Evolutionary conservation across 2,329 filamentous ascomycete genomes (phyloP), one percentile per base, ranked within the genome.

Genomic region (Cladophialophora immunda): DNA sequence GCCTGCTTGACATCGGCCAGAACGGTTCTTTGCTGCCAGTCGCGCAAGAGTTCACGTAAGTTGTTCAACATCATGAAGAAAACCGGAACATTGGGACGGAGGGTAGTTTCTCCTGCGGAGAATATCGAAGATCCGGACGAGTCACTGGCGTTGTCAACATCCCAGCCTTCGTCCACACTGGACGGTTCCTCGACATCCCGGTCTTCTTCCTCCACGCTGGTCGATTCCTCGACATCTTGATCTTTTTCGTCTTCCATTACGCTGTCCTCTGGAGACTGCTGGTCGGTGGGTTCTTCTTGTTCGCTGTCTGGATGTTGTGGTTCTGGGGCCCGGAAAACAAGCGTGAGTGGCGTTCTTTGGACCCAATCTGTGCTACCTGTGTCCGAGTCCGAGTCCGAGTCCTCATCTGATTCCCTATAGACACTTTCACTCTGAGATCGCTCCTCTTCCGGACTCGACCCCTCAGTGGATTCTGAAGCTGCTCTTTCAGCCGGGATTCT

Each of bases 1-100:
- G 63, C 66, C 58, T 68, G 65, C 30, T 66, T 58, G 29, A 70
- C 29, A 5, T 63, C 61, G 6, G 66, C 65, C 41, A 65, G 59
- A n/a, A 62, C 62, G 13, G 13, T 55, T 56, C 25, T 45, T 34
- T 70, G 63, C 58, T 60, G 65, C 60, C 56, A 70, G 17, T 36
- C 53, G 15, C 54, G 58, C 8, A 64, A 54, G 17, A 65, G 38
- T 53, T 62, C 52, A 22, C 52, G 53, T n/a, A 63, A 27, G 11
- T 25, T 19, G 13, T 66, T 34, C n/a, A 67, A 27, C 13, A 70
- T 13, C 17, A n/a, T 45, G 41, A n/a, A 58, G 11, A 66, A 27
- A 47, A 32, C 29, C 30, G 68, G 47, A 15, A 67, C 29, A 2
- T 58, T 52, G 25, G 45, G 50, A 55, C 63, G 65, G 15, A 66